A percentile compares a stretch with the other conserved stretches of the same genome.
phyloP scores from a whole-genome alignment of 306 rosid genomes.

The Acacia melanoxylon region DNA sequence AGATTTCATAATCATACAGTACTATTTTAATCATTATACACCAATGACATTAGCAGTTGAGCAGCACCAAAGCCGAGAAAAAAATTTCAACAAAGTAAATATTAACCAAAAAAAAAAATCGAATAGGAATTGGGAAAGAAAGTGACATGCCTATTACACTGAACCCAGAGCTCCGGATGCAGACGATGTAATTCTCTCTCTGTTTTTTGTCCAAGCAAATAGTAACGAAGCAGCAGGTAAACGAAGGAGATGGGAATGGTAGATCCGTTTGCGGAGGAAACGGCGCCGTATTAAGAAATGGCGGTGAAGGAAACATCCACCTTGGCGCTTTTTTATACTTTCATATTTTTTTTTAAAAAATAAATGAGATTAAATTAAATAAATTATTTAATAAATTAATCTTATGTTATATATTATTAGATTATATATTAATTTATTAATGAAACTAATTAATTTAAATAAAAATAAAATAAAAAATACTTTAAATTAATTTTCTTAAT shows the following conservation, averaged over 20 bases:
- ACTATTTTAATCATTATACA: neutral
- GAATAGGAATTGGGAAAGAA: constrained; percentile 1
- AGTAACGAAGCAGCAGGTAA: neutral
- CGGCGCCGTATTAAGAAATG: constrained; percentile 27
- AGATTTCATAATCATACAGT: neutral
- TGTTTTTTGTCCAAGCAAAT: neutral
- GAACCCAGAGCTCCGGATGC: neutral
- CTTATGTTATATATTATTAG: no score
- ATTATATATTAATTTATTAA: no score
- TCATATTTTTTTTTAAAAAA: no score
- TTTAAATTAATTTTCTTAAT: no score
- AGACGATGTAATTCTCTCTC: neutral
- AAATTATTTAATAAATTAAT: no score
- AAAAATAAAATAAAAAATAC: no score
- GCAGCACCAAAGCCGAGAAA: neutral
- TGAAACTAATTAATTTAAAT: no score
- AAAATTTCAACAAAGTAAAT: constrained; percentile 23
- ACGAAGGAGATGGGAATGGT: neutral
- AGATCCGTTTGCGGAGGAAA: constrained; percentile 23
- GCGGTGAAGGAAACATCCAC: neutral
- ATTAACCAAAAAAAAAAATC: neutral
- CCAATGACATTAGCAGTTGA: neutral
- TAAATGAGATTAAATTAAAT: no score
- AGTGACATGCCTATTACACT: neutral
- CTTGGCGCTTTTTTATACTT: neutral